Percentiles rank a stretch among this genome's conserved stretches.
phyloP scores from a whole-genome alignment of 2,329 filamentous ascomycete genomes.

The Fusarium sp. region DNA sequence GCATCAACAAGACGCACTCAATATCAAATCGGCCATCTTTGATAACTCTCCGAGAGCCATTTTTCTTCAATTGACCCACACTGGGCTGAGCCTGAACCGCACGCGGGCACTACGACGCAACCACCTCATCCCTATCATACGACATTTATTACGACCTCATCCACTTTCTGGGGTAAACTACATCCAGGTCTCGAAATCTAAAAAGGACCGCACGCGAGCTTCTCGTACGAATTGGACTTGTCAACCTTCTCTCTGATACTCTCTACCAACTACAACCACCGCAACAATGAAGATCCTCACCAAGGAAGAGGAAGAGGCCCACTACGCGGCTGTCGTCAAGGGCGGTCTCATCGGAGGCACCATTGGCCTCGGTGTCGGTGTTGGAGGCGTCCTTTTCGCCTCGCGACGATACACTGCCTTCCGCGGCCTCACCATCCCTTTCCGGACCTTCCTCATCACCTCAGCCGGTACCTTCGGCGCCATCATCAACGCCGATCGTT shows the following conservation, averaged over 20 bases:
- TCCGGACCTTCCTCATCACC: constrained; percentile 90
- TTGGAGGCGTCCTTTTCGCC: constrained; percentile 75
- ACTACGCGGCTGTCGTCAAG: constrained; percentile 84
- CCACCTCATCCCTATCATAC: constrained; percentile 39
- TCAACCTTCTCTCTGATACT: constrained; percentile 6
- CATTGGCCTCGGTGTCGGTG: constrained; percentile 75
- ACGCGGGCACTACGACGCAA: constrained; percentile 10
- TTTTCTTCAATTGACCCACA: constrained; percentile 32
- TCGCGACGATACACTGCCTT: constrained; percentile 81
- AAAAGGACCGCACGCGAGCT: constrained; percentile 12
- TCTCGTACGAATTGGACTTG: background rate
- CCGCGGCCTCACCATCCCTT: constrained; percentile 84
- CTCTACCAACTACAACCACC: constrained; percentile 24
- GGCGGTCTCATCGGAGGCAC: constrained; percentile 82
- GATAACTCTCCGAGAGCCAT: constrained; percentile 10
- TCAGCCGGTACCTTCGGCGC: constrained; percentile 85
- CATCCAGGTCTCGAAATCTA: background rate
- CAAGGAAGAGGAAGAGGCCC: constrained; percentile 89
- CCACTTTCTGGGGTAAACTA: constrained; percentile 6
- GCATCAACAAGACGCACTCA: background rate
- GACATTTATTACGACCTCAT: constrained; percentile 17
- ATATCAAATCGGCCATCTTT: background rate
- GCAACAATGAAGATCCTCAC: constrained; percentile 91
- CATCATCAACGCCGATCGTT: constrained; percentile 89
- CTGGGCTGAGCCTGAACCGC: constrained; percentile 20